These are phyloP conservation scores for Pochonia chlamydosporia DNA, from an alignment of 2,329 filamentous ascomycete species.

Conservation along the genomic window DNA sequence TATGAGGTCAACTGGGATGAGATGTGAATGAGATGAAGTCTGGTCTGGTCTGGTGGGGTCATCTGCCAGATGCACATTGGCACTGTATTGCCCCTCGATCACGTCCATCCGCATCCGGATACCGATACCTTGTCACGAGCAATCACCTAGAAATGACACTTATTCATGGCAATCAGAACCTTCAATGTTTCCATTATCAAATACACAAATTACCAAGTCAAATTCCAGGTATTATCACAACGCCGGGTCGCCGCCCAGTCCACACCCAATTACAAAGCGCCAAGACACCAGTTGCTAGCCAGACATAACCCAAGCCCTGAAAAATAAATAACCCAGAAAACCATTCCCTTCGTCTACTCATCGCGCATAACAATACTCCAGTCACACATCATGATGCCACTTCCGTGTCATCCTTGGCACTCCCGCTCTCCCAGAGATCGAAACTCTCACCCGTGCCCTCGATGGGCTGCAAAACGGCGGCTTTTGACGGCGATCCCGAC, in stretches of 20 bases:
- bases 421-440: constrained; percentile 67
- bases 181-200: too few relatives aligned
- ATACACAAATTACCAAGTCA: not conserved
- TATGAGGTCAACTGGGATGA: too few relatives aligned
- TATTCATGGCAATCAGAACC: too few relatives aligned
- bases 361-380: not conserved
- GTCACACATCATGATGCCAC: constrained; percentile 16
- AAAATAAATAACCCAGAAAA: not conserved
- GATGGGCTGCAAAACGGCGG: constrained; percentile 46
- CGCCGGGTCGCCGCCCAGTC: not conserved
- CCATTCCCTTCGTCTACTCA: not conserved
- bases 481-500: constrained; percentile 32
- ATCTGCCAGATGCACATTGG: too few relatives aligned
- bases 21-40: too few relatives aligned
- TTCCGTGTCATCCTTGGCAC: constrained; percentile 52
- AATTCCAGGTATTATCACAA: not conserved
- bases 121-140: too few relatives aligned
- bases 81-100: too few relatives aligned
- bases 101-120: too few relatives aligned
- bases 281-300: not conserved
- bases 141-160: too few relatives aligned
- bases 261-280: not conserved
- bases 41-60: too few relatives aligned
- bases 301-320: not conserved
- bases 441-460: constrained; percentile 56